A percentile compares a stretch with the other conserved stretches of the same genome.
phyloP scores from a whole-genome alignment of 192 early-diverging fungal genomes.

The Linnemannia elongata region DNA sequence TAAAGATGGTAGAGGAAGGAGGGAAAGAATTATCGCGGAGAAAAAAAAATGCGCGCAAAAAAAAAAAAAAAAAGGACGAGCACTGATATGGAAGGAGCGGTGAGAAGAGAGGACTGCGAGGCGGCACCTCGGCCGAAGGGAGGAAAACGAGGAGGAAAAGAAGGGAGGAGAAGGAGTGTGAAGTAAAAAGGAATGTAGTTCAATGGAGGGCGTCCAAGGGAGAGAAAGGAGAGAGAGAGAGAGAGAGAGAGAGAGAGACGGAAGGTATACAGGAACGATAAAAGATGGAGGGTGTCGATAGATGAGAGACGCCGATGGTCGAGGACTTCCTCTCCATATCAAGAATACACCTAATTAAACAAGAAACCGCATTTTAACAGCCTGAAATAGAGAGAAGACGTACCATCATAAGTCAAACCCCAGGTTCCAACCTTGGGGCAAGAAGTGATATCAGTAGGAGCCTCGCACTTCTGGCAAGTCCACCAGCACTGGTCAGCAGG shows the following conservation, averaged over 20 bases:
- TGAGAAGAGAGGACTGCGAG: not conserved
- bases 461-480: conserved; percentile 63
- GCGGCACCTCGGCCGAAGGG: not conserved
- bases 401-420: conserved; percentile 71
- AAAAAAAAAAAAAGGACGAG: not conserved
- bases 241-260: not conserved
- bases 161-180: not conserved
- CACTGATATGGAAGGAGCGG: not conserved
- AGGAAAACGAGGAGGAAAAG: not conserved
- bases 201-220: too few species aligned
- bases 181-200: not conserved
- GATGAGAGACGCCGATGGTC: too few species aligned
- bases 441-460: conserved; percentile 45
- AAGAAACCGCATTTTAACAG: too few species aligned
- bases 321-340: too few species aligned
- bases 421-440: conserved; percentile 68
- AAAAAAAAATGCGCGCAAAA: not conserved
- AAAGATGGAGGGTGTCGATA: too few species aligned
- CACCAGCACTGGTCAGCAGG: conserved; percentile 64
- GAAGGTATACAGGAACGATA: not conserved
- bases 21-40: not conserved
- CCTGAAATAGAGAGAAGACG: not conserved
- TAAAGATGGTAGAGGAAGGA: too few species aligned
- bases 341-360: not conserved
- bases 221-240: not conserved